Evolutionary conservation across 108 stramenopile species (phyloP).

Genomic region (Nannochloropsis gaditana): DNA sequence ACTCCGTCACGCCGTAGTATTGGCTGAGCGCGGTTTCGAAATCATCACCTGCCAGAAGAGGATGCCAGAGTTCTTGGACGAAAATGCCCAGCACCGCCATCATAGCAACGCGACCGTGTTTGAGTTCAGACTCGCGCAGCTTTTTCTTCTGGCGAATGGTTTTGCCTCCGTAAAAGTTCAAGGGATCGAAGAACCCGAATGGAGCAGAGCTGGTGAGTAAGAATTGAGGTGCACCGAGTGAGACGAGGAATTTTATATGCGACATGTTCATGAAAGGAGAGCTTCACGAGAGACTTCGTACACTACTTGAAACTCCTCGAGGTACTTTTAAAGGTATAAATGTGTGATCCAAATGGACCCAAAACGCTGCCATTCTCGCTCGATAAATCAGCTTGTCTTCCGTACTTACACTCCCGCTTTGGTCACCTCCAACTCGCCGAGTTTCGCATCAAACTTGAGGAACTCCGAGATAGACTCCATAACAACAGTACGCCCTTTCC

Average conservation of each 20-base stretch:
- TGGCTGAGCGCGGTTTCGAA: not conserved
- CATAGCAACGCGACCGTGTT: slow-evolving; percentile 93
- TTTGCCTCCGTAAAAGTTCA: not conserved
- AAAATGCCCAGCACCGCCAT: slow-evolving; percentile 81
- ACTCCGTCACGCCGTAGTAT: slow-evolving; percentile 17
- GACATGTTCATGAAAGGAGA: too few relatives aligned
- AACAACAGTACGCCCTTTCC: not conserved
- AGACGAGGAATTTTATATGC: too few relatives aligned
- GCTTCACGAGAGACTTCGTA: too few relatives aligned
- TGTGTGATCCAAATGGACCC: too few relatives aligned
- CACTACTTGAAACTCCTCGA: too few relatives aligned
- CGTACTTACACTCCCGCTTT: not conserved
- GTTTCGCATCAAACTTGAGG: slow-evolving; percentile 20
- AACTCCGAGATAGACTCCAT: slow-evolving; percentile 18
- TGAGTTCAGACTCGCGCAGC: slow-evolving; percentile 94
- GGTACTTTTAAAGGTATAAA: too few relatives aligned
- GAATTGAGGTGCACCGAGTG: too few relatives aligned
- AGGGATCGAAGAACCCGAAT: slow-evolving; percentile 13
- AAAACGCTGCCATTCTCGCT: too few relatives aligned
- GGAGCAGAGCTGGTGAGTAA: not conserved
- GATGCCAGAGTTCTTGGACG: slow-evolving; percentile 62
- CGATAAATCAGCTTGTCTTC: too few relatives aligned
- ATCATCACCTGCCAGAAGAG: not conserved
- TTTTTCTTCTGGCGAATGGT: not conserved
- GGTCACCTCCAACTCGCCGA: not conserved